Percentiles rank a stretch among this genome's conserved stretches.
Evolutionary conservation across 768 basidiomycete genomes (phyloP).

Genomic region (Termitomyces titanicus): DNA sequence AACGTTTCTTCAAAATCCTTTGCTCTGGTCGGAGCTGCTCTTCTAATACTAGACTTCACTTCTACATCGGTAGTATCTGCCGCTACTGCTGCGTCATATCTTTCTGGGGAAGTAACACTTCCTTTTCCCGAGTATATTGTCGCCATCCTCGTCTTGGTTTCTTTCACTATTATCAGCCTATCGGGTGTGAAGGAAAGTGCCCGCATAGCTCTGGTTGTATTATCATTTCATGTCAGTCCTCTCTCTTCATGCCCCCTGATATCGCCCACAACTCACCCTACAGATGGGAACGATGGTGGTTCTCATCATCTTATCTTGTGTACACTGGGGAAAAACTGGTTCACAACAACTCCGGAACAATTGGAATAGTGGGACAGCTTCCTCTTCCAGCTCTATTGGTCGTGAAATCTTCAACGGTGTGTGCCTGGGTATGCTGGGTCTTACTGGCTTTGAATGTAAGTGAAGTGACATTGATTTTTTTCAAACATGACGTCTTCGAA

Average conservation of each 20-base stretch:
- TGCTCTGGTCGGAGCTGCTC: constrained; percentile 61
- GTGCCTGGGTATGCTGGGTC: constrained; percentile 67
- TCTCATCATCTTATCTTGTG: constrained; percentile 44
- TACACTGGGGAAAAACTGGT: constrained; percentile 53
- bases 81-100: constrained; percentile 65
- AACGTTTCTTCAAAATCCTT: constrained; percentile 61
- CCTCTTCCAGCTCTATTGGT: constrained; percentile 28
- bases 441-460: constrained; percentile 70
- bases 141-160: constrained; percentile 47
- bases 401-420: constrained; percentile 61
- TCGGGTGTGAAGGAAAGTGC: constrained; percentile 62
- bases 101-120: constrained; percentile 56
- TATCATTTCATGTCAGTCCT: constrained; percentile 53
- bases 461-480: constrained; percentile 1
- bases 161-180: constrained; percentile 54
- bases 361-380: constrained; percentile 40
- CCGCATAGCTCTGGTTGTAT: constrained; percentile 51
- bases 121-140: constrained; percentile 55
- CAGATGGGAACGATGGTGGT: constrained; percentile 55
- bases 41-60: constrained; percentile 69
- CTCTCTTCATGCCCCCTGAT: background rate
- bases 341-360: constrained; percentile 46
- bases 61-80: constrained; percentile 71
- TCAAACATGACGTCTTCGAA: background rate
- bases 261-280: background rate